A percentile compares a stretch with the other conserved stretches of the same genome.
These are phyloP conservation scores for Fraxinus platypoda DNA, from an alignment of 305 asterid species.

Conservation along the genomic window DNA sequence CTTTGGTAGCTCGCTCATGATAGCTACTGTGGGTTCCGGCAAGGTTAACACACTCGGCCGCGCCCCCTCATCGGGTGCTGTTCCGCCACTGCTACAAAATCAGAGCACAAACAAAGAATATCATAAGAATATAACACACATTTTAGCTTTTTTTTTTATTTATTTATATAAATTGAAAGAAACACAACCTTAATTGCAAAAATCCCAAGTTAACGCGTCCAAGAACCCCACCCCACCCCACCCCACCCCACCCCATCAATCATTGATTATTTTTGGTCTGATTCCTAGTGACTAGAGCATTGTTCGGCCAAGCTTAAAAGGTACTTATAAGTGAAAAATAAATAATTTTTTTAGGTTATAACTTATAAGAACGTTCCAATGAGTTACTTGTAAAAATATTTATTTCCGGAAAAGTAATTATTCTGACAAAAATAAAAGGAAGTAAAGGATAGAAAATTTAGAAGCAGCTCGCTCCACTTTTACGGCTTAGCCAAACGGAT, in stretches of 20 bases:
- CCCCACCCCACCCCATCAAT: neutral
- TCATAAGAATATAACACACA: neutral
- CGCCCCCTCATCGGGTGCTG: too few species aligned
- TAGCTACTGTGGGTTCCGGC: too few species aligned
- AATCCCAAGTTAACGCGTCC: too few species aligned
- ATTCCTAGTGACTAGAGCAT: neutral
- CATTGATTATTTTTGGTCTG: conserved; percentile 3
- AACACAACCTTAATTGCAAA: too few species aligned
- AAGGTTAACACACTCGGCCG: too few species aligned
- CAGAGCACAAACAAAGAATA: neutral
- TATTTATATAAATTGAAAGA: neutral
- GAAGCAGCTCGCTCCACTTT: neutral
- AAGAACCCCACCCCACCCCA: neutral
- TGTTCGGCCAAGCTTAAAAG: neutral
- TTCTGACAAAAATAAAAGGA: neutral
- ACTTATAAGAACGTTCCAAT: neutral
- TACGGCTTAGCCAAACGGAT: neutral
- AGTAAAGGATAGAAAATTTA: neutral
- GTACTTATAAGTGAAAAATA: neutral
- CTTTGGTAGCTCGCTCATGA: too few species aligned
- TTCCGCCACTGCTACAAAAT: too few species aligned
- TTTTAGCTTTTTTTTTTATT: neutral
- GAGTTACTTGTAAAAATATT: neutral
- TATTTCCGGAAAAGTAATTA: neutral
- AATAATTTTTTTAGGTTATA: neutral